phyloP scores from a whole-genome alignment of 2,329 filamentous ascomycete species.

The Colletotrichum cuscutae region DNA sequence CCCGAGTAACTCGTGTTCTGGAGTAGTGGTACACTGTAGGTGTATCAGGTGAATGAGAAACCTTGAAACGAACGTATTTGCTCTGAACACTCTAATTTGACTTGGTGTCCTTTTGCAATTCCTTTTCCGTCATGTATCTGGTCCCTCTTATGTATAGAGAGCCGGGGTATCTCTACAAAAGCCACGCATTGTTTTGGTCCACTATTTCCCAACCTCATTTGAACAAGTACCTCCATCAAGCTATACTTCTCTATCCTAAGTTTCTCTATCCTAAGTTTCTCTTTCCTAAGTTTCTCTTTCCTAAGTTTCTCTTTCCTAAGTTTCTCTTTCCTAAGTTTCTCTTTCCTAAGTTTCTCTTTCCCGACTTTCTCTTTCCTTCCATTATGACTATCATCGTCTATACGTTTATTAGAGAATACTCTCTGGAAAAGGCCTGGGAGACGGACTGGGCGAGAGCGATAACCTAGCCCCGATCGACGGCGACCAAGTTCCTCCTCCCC shows the following conservation, averaged over 20 bases:
- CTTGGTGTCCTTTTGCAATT: neutral
- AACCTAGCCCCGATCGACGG: conserved; percentile 5
- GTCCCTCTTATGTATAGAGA: neutral
- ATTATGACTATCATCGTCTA: too few species aligned
- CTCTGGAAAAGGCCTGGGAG: neutral
- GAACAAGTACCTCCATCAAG: too few species aligned
- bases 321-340: too few species aligned
- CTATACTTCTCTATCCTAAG: too few species aligned
- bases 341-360: too few species aligned
- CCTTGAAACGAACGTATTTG: conserved; percentile 2
- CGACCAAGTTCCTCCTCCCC: neutral
- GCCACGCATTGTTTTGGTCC: neutral
- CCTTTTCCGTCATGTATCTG: neutral
- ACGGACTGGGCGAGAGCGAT: conserved; percentile 20
- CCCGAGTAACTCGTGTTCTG: conserved; percentile 30
- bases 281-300: too few species aligned
- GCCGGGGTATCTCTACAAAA: neutral
- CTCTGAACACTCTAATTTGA: neutral
- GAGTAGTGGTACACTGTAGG: neutral
- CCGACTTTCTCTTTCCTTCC: too few species aligned
- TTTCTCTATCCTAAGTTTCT: too few species aligned
- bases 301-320: too few species aligned
- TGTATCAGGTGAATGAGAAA: conserved; percentile 21
- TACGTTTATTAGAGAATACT: too few species aligned
- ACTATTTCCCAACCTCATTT: neutral